A percentile compares a stretch with the other conserved stretches of the same genome.
Conservation (phyloP, 2,329 filamentous ascomycete species). For the Exophiala bonariae region DNA sequence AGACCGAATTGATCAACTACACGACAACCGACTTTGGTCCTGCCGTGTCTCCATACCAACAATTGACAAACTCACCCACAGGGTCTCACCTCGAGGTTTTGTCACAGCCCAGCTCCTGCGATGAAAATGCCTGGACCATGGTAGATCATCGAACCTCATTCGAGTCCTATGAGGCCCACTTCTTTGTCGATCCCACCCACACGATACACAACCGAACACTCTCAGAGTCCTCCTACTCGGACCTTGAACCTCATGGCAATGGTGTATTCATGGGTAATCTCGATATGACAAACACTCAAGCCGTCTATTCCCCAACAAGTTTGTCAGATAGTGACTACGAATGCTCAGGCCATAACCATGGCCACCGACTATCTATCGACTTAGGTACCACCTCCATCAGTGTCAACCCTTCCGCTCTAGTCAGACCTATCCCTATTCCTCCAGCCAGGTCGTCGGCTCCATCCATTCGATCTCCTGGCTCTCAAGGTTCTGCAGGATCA, state of each 20-base stretch:
- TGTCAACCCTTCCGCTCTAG: slow-evolving; percentile 68
- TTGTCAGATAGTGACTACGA: slow-evolving; percentile 68
- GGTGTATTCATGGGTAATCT: slow-evolving; percentile 74
- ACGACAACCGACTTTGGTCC: slow-evolving; percentile 49
- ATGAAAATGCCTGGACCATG: slow-evolving; percentile 83
- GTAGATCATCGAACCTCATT: slow-evolving; percentile 75
- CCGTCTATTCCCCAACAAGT: slow-evolving; percentile 79
- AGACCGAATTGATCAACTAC: slow-evolving; percentile 64
- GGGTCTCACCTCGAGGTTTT: slow-evolving; percentile 82
- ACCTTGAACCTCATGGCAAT: slow-evolving; percentile 60
- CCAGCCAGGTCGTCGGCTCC: slow-evolving; percentile 50
- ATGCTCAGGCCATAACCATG: slow-evolving; percentile 41
- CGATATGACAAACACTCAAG: slow-evolving; percentile 74
- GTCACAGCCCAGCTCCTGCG: slow-evolving; percentile 75
- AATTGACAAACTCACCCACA: slow-evolving; percentile 66
- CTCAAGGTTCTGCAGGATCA: slow-evolving; percentile 60
- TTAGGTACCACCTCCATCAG: slow-evolving; percentile 43
- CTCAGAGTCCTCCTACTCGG: slow-evolving; percentile 80
- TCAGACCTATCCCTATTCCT: slow-evolving; percentile 62
- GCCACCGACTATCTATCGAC: slow-evolving; percentile 41
- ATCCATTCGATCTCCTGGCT: slow-evolving; percentile 62
- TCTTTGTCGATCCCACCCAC: slow-evolving; percentile 90
- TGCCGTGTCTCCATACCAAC: slow-evolving; percentile 43
- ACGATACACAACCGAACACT: slow-evolving; percentile 84
- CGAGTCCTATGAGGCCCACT: slow-evolving; percentile 63